Evolutionary conservation across 441 rosid genomes (phyloP).

Genomic region (Corymbia calophylla): DNA sequence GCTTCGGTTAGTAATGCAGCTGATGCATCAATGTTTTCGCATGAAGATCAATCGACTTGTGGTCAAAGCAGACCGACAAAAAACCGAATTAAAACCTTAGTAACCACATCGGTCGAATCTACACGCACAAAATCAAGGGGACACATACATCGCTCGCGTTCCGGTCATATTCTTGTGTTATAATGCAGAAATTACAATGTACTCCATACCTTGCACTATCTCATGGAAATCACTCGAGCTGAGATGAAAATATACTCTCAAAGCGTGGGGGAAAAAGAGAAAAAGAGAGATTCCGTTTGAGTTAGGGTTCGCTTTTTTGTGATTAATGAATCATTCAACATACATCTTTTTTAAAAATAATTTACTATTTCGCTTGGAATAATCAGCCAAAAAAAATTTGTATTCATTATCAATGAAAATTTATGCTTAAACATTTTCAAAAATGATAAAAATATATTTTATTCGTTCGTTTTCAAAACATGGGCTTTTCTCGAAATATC

Average conservation of each 20-base stretch:
- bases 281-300: not conserved
- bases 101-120: not conserved
- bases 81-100: not conserved
- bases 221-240: not conserved
- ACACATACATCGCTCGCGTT: accelerated
- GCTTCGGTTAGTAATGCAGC: not conserved
- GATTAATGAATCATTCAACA: accelerated
- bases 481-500: not conserved
- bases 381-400: not conserved
- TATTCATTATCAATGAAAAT: accelerated
- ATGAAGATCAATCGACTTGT: not conserved
- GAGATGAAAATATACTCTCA: not conserved
- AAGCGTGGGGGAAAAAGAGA: not conserved
- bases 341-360: not conserved
- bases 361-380: not conserved
- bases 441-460: not conserved
- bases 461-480: not conserved
- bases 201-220: not conserved
- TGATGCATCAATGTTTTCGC: not conserved
- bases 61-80: not conserved
- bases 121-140: not conserved
- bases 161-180: not conserved
- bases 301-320: accelerated
- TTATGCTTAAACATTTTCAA: accelerated
- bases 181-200: not conserved